Conservation (phyloP, 1,284 basidiomycete species). For the Leccinum subrobustum region DNA sequence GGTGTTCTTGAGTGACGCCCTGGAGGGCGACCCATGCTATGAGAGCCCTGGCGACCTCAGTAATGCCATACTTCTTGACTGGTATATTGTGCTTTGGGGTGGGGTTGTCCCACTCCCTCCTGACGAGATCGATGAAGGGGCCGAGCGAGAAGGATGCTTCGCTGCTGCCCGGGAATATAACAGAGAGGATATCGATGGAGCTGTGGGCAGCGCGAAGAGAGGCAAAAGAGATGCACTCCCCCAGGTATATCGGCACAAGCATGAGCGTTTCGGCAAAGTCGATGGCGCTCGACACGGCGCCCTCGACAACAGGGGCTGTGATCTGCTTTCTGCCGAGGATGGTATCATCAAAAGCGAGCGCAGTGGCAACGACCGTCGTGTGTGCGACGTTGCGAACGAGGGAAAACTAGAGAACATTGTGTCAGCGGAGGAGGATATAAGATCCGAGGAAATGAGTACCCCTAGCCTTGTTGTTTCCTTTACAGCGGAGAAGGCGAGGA, state of each 20-base stretch:
- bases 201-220: slow-evolving; percentile 69
- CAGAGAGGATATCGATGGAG: slow-evolving; percentile 68
- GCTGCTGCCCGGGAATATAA: slow-evolving; percentile 70
- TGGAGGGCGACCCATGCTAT: slow-evolving; percentile 77
- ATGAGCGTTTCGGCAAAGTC: slow-evolving; percentile 67
- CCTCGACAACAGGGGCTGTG: slow-evolving; percentile 54
- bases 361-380: slow-evolving; percentile 54
- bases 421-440: slow-evolving; percentile 20
- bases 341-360: slow-evolving; percentile 58
- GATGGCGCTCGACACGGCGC: slow-evolving; percentile 59
- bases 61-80: slow-evolving; percentile 57
- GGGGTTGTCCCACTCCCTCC: slow-evolving; percentile 66
- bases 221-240: slow-evolving; percentile 74
- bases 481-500: slow-evolving; percentile 63
- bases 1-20: slow-evolving; percentile 75
- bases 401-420: slow-evolving; percentile 49
- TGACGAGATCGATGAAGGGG: slow-evolving; percentile 73
- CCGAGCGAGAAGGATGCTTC: slow-evolving; percentile 77
- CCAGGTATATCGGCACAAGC: slow-evolving; percentile 68
- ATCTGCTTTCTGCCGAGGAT: slow-evolving; percentile 60
- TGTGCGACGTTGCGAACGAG: slow-evolving; percentile 62
- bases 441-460: slow-evolving; percentile 34
- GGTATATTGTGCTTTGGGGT: slow-evolving; percentile 53
- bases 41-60: slow-evolving; percentile 63
- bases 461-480: slow-evolving; percentile 67